These are phyloP conservation scores for Coemansia sp. DNA, from an alignment of 192 early-diverging fungal species.

Conservation along the genomic window DNA sequence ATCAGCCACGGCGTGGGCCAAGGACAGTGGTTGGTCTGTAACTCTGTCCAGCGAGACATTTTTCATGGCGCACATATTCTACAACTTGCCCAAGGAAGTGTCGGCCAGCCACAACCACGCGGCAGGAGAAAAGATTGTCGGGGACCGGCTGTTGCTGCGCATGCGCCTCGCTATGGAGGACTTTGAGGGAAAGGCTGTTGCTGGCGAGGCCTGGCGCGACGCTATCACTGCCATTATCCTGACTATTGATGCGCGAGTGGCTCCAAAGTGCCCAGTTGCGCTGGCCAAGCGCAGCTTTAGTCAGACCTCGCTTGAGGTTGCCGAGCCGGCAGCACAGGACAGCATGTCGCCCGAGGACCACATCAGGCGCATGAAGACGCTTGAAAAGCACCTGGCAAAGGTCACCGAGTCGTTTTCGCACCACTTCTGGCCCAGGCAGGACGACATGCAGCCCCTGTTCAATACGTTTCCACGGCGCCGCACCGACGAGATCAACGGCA, in stretches of 20 bases:
- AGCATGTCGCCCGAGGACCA: conserved; percentile 39
- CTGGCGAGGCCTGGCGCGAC: conserved; percentile 49
- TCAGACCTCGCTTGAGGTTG: conserved; percentile 21
- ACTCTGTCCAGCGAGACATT: conserved; percentile 51
- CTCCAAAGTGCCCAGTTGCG: conserved; percentile 24
- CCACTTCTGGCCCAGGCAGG: conserved; percentile 50
- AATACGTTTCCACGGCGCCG: conserved; percentile 47
- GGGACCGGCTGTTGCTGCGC: conserved; percentile 51
- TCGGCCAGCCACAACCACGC: conserved; percentile 16
- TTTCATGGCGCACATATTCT: conserved; percentile 50
- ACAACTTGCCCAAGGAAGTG: conserved; percentile 40
- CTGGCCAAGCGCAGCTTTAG: conserved; percentile 33
- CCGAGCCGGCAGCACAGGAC: conserved; percentile 9
- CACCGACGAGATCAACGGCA: conserved; percentile 23
- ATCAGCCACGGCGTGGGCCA: conserved; percentile 42
- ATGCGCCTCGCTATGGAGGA: conserved; percentile 53
- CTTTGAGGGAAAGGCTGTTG: conserved; percentile 31
- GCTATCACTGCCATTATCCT: conserved; percentile 49
- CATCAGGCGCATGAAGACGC: conserved; percentile 46
- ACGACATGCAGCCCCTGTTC: conserved; percentile 30
- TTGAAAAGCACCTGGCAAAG: conserved; percentile 48
- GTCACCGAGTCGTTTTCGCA: conserved; percentile 45
- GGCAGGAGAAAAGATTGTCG: conserved; percentile 30
- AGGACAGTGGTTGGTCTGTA: conserved; percentile 44
- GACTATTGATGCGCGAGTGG: conserved; percentile 47